Conservation (phyloP, 148 eudicot genomes). For the Arctostaphylos glauca region DNA sequence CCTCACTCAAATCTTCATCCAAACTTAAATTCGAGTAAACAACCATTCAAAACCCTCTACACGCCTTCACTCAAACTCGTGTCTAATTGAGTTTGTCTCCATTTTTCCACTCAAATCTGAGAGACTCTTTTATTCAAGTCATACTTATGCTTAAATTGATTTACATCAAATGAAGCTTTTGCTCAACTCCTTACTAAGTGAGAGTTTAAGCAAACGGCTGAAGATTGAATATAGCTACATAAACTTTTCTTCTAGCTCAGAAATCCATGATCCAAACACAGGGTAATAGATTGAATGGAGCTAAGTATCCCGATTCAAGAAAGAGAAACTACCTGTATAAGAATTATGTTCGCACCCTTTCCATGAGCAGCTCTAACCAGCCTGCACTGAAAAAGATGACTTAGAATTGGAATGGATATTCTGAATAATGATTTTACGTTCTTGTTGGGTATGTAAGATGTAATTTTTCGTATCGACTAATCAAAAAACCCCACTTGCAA, state of each 20-base stretch:
- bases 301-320: not conserved
- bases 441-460: no score
- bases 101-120: no score
- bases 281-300: not conserved
- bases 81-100: no score
- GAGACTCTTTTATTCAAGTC: no score
- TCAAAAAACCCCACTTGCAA: not conserved
- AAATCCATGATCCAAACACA: not conserved
- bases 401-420: not conserved
- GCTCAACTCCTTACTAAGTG: no score
- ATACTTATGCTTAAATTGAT: no score
- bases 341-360: slow-evolving; percentile 70
- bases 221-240: no score
- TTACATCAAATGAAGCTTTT: no score
- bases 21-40: not conserved
- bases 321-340: slow-evolving; percentile 61
- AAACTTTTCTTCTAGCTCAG: no score
- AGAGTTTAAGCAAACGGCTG: no score
- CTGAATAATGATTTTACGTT: not conserved
- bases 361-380: slow-evolving; percentile 72
- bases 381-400: slow-evolving; percentile 39
- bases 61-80: no score
- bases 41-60: not conserved
- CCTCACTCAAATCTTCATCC: not conserved
- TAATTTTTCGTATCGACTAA: no score